Percentiles rank a stretch among this genome's conserved stretches.
Evolutionary conservation across 192 early-diverging fungal species (phyloP).

Genomic region (Coemansia sp.): DNA sequence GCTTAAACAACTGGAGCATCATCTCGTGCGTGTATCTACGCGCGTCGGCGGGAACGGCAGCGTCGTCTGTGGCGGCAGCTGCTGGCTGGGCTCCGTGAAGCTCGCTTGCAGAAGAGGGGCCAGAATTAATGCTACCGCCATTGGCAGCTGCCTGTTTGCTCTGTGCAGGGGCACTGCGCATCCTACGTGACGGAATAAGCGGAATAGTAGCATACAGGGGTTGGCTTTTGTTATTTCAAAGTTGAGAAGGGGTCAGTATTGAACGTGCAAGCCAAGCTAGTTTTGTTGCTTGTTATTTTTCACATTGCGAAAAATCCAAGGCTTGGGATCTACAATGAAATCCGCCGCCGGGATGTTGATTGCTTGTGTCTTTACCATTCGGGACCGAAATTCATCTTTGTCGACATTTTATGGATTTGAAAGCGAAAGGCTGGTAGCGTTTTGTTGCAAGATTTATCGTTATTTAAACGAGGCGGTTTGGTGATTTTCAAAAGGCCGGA

Average conservation of each 20-base stretch:
- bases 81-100: background rate
- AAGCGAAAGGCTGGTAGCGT: background rate
- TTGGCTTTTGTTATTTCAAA: too few species aligned
- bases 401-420: constrained; percentile 26
- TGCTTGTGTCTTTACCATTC: constrained; percentile 58
- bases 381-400: constrained; percentile 77
- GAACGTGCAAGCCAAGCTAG: background rate
- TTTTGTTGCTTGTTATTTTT: background rate
- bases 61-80: constrained; percentile 1
- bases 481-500: background rate
- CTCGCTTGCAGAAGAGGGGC: background rate
- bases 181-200: constrained; percentile 20
- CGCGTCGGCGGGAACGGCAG: constrained; percentile 44
- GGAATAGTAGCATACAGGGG: constrained; percentile 1
- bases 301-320: background rate
- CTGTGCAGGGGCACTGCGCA: constrained; percentile 40
- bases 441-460: background rate
- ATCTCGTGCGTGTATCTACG: constrained; percentile 72
- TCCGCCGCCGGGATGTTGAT: background rate
- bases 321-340: background rate
- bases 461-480: background rate
- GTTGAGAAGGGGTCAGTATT: background rate
- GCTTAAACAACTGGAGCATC: constrained; percentile 69
- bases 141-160: constrained; percentile 11
- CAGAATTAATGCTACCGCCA: constrained; percentile 2